phyloP scores from a whole-genome alignment of 257 asterid species.

The Fraxinus americana region DNA sequence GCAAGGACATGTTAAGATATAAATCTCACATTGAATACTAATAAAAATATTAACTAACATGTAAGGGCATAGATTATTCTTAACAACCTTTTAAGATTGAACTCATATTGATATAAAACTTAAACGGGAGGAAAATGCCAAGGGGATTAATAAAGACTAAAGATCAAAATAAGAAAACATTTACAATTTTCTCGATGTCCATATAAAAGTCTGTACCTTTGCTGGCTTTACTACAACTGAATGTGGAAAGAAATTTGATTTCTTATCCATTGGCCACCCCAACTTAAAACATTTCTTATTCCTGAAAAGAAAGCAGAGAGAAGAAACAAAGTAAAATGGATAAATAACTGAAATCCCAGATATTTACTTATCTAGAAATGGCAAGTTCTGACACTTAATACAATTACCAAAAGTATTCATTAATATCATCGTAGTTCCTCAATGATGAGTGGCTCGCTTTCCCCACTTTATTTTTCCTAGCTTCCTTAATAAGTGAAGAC shows the following conservation, averaged over 20 bases:
- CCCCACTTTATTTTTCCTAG: conserved; percentile 75
- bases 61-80: too few relatives aligned
- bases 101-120: too few relatives aligned
- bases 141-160: conserved; percentile 8
- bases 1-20: too few relatives aligned
- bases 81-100: too few relatives aligned
- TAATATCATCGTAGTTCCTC: conserved; percentile 97
- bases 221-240: conserved; percentile 48
- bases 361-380: conserved; percentile 18
- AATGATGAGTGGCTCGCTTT: conserved; percentile 95
- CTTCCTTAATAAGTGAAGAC: conserved; percentile 78
- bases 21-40: too few relatives aligned
- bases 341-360: conserved; percentile 8
- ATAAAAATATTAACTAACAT: too few relatives aligned
- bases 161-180: conserved; percentile 6
- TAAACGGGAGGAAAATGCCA: not conserved
- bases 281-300: conserved; percentile 71
- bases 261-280: conserved; percentile 85
- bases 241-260: conserved; percentile 80
- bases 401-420: conserved; percentile 93
- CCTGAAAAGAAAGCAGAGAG: conserved; percentile 51
- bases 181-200: conserved; percentile 13
- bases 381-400: conserved; percentile 23
- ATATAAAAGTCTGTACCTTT: conserved; percentile 37
- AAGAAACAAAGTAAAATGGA: conserved; percentile 12